Conservation (phyloP, 139 green algal species). For the Chlamydomonas asymmetrica region DNA sequence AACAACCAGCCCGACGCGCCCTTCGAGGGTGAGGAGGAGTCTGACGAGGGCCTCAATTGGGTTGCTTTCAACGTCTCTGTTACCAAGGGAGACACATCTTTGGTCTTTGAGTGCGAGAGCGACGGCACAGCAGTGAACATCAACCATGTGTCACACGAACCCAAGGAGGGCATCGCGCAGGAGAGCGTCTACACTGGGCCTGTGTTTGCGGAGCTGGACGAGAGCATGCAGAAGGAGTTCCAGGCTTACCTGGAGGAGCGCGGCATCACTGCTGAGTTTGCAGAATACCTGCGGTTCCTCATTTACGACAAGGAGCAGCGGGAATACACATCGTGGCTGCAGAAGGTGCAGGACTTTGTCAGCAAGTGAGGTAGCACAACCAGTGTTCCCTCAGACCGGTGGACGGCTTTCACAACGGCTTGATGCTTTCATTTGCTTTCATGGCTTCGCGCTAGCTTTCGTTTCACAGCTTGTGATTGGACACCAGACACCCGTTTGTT, state of each 20-base stretch:
- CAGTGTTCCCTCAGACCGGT: too few relatives aligned
- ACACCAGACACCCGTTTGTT: too few relatives aligned
- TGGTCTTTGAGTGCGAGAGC: conserved; percentile 48
- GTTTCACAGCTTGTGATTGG: too few relatives aligned
- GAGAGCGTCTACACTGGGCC: conserved; percentile 38
- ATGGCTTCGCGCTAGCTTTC: too few relatives aligned
- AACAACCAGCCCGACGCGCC: conserved; percentile 45
- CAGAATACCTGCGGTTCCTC: conserved; percentile 42
- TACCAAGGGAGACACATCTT: conserved; percentile 34
- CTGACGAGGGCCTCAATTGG: conserved; percentile 9
- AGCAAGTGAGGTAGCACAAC: conserved; percentile 8
- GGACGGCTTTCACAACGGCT: too few relatives aligned
- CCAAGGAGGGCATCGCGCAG: conserved; percentile 16
- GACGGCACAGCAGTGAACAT: conserved; percentile 45
- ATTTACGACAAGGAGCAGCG: conserved; percentile 52
- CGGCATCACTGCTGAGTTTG: conserved; percentile 46
- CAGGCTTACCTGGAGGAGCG: conserved; percentile 45
- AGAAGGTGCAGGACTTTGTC: conserved; percentile 56
- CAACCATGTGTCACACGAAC: conserved; percentile 40
- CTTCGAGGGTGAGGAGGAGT: conserved; percentile 16
- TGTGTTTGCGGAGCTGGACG: conserved; percentile 50
- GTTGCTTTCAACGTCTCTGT: conserved; percentile 50
- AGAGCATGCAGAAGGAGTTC: conserved; percentile 38
- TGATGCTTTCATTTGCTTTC: too few relatives aligned
- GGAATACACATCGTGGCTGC: conserved; percentile 66